Base-by-base conservation (phyloP, 768 basidiomycete species). In the Trametes villosa region DNA sequence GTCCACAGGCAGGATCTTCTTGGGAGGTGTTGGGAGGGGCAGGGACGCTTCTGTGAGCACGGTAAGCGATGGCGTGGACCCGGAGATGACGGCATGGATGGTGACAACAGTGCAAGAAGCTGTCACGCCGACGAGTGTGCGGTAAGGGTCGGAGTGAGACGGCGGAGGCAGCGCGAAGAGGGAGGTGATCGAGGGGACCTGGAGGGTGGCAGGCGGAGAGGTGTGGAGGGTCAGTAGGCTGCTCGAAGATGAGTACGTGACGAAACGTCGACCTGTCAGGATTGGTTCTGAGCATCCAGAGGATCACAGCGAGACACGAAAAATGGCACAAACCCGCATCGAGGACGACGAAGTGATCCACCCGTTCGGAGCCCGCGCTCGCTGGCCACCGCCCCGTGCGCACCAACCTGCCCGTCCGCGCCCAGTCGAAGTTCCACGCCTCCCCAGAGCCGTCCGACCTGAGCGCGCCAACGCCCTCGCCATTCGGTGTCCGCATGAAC, bases 401-500 rank as follows among this genome's bases (percentile, higher is more conserved):
- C 17, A 76, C 69, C 40, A 91, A 70, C 60, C 78, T 78, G 8
- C 57, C 53, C n/a, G 59, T 56, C 53, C 33, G 30, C 77, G 74
- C 12, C 83, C 84, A 48, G 75, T 72, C 44, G 80, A 78, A 76
- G 65, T 76, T 78, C 88, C 88, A 92, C 1, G 81, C 78, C 67
- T 92, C 89, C 7, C 87, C 87, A 9, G 77, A 76, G 4, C 84
- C 83, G 41, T 79, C 75, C 31, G 72, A 72, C 44, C 89, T 84
- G 31, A 89, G 75, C 15, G 88, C 83, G 13, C 84, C 90, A 34
- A 94, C 80, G 7, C 89, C 92, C 53, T 79, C 80, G 1, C 92
- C 92, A 59, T 92, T 88, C 1, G 91, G 88, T 3, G 92, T 93
- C 61, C 92, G 81, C 36, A 91, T 84, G 65, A 93, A 87, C 36